Evolutionary conservation across 768 basidiomycete species (phyloP).

Genomic region (Brasilioporus rufonigricans): DNA sequence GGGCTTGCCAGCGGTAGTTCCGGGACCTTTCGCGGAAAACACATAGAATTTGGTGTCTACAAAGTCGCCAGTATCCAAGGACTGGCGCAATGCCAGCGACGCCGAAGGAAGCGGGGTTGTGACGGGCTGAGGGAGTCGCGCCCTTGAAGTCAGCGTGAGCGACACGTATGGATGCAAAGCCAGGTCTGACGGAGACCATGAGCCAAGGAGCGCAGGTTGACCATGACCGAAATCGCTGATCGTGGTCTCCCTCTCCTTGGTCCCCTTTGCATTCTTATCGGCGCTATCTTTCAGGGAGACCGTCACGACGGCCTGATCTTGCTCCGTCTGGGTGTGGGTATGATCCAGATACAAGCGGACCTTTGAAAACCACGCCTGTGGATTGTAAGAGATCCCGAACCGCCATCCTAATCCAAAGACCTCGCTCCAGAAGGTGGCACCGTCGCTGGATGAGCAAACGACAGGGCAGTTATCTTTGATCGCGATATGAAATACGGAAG

Average conservation of each 20-base stretch:
- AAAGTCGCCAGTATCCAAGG: slow-evolving; percentile 27
- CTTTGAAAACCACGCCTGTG: slow-evolving; percentile 22
- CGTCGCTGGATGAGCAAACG: slow-evolving; percentile 7
- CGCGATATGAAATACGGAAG: slow-evolving; percentile 24
- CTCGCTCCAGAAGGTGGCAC: slow-evolving; percentile 22
- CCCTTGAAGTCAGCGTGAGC: slow-evolving; percentile 20
- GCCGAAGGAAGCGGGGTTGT: slow-evolving; percentile 16
- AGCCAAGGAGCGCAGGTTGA: slow-evolving; percentile 23
- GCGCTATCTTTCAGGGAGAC: slow-evolving; percentile 9
- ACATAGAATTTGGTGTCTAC: slow-evolving; percentile 30
- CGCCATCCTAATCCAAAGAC: slow-evolving; percentile 30
- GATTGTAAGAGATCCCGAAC: slow-evolving; percentile 21
- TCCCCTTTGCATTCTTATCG: neutral
- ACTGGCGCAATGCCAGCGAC: slow-evolving; percentile 20
- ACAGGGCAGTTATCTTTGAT: slow-evolving; percentile 21
- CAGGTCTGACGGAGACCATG: slow-evolving; percentile 16
- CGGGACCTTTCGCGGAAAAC: slow-evolving; percentile 18
- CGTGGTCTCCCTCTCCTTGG: slow-evolving; percentile 12
- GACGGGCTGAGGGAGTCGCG: slow-evolving; percentile 3
- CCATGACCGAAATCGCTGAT: slow-evolving; percentile 29
- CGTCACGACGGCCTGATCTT: slow-evolving; percentile 16
- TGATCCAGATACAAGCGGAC: slow-evolving; percentile 29
- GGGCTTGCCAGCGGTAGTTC: slow-evolving; percentile 16
- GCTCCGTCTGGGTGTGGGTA: slow-evolving; percentile 19
- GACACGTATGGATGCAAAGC: slow-evolving; percentile 19